These are phyloP conservation scores for Pseudocercospora fuligena DNA, from an alignment of 2,329 filamentous ascomycete genomes.

Conservation along the genomic window DNA sequence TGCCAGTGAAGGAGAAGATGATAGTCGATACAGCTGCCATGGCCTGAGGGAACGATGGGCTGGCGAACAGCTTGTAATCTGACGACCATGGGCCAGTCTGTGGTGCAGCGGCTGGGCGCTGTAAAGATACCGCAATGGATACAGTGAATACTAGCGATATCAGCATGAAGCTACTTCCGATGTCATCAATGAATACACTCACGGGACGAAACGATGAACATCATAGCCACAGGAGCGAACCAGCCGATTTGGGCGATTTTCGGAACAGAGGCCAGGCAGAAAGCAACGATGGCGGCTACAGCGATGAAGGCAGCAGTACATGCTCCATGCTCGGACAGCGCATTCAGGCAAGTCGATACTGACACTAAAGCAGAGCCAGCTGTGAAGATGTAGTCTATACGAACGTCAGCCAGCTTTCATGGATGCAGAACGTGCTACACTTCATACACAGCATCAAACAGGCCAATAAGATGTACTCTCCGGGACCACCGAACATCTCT, in stretches of 20 bases:
- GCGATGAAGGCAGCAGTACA: slow-evolving; percentile 50
- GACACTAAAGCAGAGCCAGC: slow-evolving; percentile 44
- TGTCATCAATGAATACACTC: not conserved
- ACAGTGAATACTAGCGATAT: slow-evolving; percentile 36
- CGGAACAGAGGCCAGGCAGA: slow-evolving; percentile 41
- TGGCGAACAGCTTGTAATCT: slow-evolving; percentile 31
- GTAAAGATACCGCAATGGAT: slow-evolving; percentile 40
- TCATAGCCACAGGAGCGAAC: slow-evolving; percentile 43
- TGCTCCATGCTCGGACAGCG: slow-evolving; percentile 32
- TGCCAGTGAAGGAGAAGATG: slow-evolving; percentile 24
- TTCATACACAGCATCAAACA: slow-evolving; percentile 27
- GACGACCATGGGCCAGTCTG: slow-evolving; percentile 35
- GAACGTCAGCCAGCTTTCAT: not conserved
- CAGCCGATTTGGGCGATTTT: slow-evolving; percentile 41
- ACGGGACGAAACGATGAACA: slow-evolving; percentile 24
- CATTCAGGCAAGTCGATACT: slow-evolving; percentile 32
- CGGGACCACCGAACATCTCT: slow-evolving; percentile 58
- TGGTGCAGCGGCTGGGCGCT: slow-evolving; percentile 42
- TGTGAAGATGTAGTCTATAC: slow-evolving; percentile 31
- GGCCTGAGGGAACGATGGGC: slow-evolving; percentile 11
- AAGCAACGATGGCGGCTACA: slow-evolving; percentile 47
- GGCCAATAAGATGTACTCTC: slow-evolving; percentile 53
- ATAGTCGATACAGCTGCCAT: slow-evolving; percentile 24
- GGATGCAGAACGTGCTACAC: not conserved
- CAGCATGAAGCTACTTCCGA: not conserved